Percentiles rank a stretch among this genome's conserved stretches.
Evolutionary conservation across 139 green algal species (phyloP).

Genomic region (Desmodesmus armatus): DNA sequence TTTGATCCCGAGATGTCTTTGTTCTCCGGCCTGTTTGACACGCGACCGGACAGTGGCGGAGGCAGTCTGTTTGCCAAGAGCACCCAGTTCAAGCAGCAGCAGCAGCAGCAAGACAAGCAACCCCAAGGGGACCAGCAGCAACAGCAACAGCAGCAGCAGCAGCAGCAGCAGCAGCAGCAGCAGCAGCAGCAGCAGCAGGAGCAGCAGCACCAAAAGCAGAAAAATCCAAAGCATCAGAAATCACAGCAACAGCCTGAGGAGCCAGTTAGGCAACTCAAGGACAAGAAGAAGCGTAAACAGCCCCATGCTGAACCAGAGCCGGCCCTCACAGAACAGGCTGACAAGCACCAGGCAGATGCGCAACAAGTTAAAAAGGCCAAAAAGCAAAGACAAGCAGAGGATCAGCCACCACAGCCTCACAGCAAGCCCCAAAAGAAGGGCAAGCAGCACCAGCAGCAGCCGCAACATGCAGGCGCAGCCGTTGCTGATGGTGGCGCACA

Average conservation of each 20-base stretch:
- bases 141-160: not conserved
- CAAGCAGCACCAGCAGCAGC: constrained; percentile 6
- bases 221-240: not conserved
- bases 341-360: not conserved
- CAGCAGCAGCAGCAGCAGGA: not conserved
- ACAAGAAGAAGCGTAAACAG: not conserved
- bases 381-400: not conserved
- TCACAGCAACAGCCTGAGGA: not conserved
- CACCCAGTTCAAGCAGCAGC: no score
- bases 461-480: not conserved
- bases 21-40: no score
- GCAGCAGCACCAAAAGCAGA: constrained; percentile 14
- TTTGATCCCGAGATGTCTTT: no score
- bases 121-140: no score
- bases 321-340: constrained; percentile 8
- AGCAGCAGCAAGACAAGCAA: constrained; percentile 9
- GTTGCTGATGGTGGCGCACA: not conserved
- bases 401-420: not conserved
- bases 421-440: not conserved
- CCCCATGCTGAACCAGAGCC: not conserved
- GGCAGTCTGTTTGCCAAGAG: no score
- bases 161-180: not conserved
- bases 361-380: not conserved
- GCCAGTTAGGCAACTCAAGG: not conserved
- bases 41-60: no score